Base-by-base conservation (phyloP, 2,329 filamentous ascomycete species). In the Aspergillus sp. region DNA sequence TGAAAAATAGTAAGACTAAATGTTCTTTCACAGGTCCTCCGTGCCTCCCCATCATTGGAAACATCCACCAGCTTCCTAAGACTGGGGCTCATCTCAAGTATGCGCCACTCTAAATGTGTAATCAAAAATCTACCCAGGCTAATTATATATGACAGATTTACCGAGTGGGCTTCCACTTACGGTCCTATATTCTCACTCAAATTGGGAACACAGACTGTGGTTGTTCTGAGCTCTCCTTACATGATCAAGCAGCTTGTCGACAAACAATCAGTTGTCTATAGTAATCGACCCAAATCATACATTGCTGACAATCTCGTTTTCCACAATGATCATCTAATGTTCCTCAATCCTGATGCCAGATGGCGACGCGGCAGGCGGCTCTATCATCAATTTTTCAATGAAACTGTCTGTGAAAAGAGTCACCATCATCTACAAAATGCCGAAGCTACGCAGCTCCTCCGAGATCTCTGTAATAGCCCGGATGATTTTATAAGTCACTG, bases 301-400 rank as follows among this genome's bases (percentile, higher is more conserved):
- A 68, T 76, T 7, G 60, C 64, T 1, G 56, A 70, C 30, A 51
- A 54, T 9, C 54, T 77, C 27, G 73, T 77, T 39, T 69, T 69
- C 4, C 58, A 64, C 3, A 71, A 72, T 2, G 67, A 76, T 48
- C 74, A 77, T 50, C 56, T 75, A 4, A 59, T 75, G 4, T 51
- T 71, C 26, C 74, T 76, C 68, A 56, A 72, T 32, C 73, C 75
- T 37, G 69, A 70, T 0, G 57, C 66, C 10, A 60, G 56, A 12
- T 78, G 75, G 75, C 60, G 71, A 6, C 61, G 50, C 4, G 65
- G 69, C n/a, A 64, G 76, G n/a, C 72, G 70, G 45, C 50, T 74
- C 3, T 56, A 74, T 6, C 69, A 75, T 42, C 67, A 72, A 39
- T 59, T 67, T 43, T 66, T 75, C 38, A 74, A 65, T 53, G 73